These are phyloP conservation scores for Kwoniella dendrophila DNA, from an alignment of 768 basidiomycete species.

Conservation along the genomic window DNA sequence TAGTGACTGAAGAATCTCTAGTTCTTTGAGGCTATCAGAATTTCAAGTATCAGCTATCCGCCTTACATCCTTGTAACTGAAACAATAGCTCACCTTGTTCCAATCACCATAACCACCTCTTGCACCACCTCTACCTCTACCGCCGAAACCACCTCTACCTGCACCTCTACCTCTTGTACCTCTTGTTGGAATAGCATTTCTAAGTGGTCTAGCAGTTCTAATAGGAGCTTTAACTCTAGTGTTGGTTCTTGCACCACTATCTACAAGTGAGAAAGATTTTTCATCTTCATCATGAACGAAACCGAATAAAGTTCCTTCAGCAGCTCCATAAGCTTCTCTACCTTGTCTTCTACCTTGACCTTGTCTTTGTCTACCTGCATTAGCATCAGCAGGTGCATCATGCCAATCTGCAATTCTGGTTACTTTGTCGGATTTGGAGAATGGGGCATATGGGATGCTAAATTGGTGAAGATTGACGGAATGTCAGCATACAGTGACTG, in stretches of 20 bases:
- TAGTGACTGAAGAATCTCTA: slow-evolving; percentile 89
- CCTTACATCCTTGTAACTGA: too few species aligned
- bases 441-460: slow-evolving; percentile 92
- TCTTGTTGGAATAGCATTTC: slow-evolving; percentile 41
- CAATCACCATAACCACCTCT: slow-evolving; percentile 68
- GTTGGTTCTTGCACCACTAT: slow-evolving; percentile 62
- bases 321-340: slow-evolving; percentile 80
- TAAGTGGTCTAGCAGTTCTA: slow-evolving; percentile 24
- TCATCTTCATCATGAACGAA: slow-evolving; percentile 99
- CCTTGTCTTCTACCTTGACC: slow-evolving; percentile 50
- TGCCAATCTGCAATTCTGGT: slow-evolving; percentile 95
- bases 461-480: not conserved
- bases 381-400: slow-evolving; percentile 32
- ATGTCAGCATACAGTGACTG: slow-evolving; percentile 4
- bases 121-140: slow-evolving; percentile 40
- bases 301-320: slow-evolving; percentile 78
- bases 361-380: slow-evolving; percentile 19
- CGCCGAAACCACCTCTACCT: slow-evolving; percentile 37
- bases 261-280: slow-evolving; percentile 92
- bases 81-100: slow-evolving; percentile 80
- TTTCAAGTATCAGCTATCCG: slow-evolving; percentile 2
- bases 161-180: slow-evolving; percentile 58
- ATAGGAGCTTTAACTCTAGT: slow-evolving; percentile 27
- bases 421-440: slow-evolving; percentile 97
- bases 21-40: slow-evolving; percentile 66